Evolutionary conservation across 306 rosid genomes (phyloP), one percentile per base, ranked within the genome.

Genomic region (Gillenia trifoliata): DNA sequence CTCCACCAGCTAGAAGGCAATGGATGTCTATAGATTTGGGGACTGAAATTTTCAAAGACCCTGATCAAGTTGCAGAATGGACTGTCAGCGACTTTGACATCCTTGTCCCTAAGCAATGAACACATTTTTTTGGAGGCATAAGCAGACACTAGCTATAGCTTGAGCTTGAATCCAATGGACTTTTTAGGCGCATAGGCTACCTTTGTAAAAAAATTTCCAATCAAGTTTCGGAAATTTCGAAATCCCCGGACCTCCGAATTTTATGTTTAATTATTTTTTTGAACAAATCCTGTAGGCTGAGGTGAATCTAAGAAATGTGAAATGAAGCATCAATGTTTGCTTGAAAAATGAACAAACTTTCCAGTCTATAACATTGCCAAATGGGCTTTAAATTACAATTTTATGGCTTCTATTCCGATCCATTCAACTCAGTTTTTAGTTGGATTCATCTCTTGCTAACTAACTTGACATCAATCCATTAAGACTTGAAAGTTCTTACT

Each of bases 21-120:
- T 83, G 87, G 87, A 54, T 29, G 64, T 83, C 87, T 10, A 19
- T 83, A 33, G 75, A 83, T 83, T 72, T 83, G 77, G 87, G 84
- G 72, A 76, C 82, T 57, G 84, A 83, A 65, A 83, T 83, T 17
- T 83, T 16, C 72, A 83, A 76, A 29, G 82, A 83, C 43, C 87
- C 84, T 2, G 56, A 79, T 56, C 81, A 76, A 73, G 72, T 79
- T 43, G 87, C 82, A 41, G 87, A 83, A 40, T 79, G 87, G 87
- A 83, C 84, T 4, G 79, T 83, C 10, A 79, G 71, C 43, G 68
- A 79, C 66, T 83, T 79, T 20, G 81, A 83, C 76, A 83, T 83
- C 65, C 72, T 79, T 15, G 20, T 83, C 11, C 75, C 78, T 8
- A 54, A 61, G 30, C 65, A 68, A 26, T 50, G 63, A 77, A 40